phyloP scores from a whole-genome alignment of 2,329 filamentous ascomycete genomes.

The Ceratocystis diversiconidia region DNA sequence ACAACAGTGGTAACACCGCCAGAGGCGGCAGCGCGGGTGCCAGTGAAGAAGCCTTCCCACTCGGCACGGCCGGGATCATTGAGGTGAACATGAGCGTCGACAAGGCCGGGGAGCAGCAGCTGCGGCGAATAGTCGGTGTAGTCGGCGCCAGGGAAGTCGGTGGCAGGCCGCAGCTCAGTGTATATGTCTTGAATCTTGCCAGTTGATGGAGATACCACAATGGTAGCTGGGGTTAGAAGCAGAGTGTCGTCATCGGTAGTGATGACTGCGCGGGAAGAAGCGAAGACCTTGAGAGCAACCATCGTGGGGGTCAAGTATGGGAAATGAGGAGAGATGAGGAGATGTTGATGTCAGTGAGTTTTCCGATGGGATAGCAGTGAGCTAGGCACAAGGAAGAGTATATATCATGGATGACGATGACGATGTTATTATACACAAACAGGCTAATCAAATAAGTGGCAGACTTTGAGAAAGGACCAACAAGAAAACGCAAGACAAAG shows the following conservation, averaged over 20 bases:
- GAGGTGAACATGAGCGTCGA: constrained; percentile 93
- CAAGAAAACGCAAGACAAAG: background rate
- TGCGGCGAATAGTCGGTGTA: constrained; percentile 78
- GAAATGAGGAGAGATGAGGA: constrained; percentile 3
- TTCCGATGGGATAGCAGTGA: background rate
- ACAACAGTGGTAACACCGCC: constrained; percentile 93
- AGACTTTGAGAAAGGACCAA: background rate
- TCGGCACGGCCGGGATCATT: constrained; percentile 94
- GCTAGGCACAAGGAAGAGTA: background rate
- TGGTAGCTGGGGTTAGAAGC: constrained; percentile 62
- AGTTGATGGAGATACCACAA: constrained; percentile 60
- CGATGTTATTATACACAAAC: background rate
- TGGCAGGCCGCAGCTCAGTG: constrained; percentile 57
- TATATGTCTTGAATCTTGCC: constrained; percentile 75
- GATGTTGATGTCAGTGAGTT: no score
- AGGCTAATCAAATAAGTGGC: background rate
- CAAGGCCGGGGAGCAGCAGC: constrained; percentile 76
- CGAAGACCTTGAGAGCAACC: constrained; percentile 41
- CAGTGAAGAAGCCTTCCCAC: constrained; percentile 97
- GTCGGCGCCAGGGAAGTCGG: constrained; percentile 55
- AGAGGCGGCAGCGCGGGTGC: constrained; percentile 83
- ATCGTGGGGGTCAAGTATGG: constrained; percentile 3
- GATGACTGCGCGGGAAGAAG: constrained; percentile 71
- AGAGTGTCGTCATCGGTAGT: constrained; percentile 50
- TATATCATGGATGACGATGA: background rate